Evolutionary conservation across 2,329 filamentous ascomycete genomes (phyloP).

Genomic region (Penicillium hesseltinei): DNA sequence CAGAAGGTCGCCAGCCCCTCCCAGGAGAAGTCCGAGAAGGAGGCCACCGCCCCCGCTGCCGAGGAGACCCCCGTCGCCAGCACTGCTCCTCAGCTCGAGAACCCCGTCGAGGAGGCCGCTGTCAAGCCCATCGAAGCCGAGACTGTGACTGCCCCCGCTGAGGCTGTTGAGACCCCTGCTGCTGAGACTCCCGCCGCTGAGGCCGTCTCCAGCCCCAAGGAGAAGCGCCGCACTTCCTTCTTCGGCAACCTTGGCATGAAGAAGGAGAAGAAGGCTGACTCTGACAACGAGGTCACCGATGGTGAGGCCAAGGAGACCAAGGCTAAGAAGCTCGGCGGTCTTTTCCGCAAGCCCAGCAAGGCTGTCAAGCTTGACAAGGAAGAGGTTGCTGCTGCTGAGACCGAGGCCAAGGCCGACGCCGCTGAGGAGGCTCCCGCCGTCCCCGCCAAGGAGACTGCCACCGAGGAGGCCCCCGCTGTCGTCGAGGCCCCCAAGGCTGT

Average conservation of each 20-base stretch:
- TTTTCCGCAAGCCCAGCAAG: slow-evolving; percentile 52
- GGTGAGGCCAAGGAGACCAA: slow-evolving; percentile 43
- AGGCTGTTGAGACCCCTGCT: slow-evolving; percentile 33
- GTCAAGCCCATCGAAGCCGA: slow-evolving; percentile 41
- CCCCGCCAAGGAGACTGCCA: slow-evolving; percentile 25
- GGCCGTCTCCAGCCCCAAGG: slow-evolving; percentile 40
- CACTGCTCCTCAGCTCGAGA: slow-evolving; percentile 50
- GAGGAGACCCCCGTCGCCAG: slow-evolving; percentile 48
- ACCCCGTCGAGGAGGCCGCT: slow-evolving; percentile 41
- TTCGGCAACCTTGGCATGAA: slow-evolving; percentile 54
- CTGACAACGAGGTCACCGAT: slow-evolving; percentile 49
- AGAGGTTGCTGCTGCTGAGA: slow-evolving; percentile 30
- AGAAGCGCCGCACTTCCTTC: slow-evolving; percentile 53
- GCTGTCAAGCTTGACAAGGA: slow-evolving; percentile 47
- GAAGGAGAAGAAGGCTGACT: slow-evolving; percentile 53
- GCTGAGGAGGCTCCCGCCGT: slow-evolving; percentile 25
- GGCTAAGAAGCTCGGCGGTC: slow-evolving; percentile 47
- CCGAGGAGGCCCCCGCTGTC: slow-evolving; percentile 20
- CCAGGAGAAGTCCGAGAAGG: slow-evolving; percentile 49
- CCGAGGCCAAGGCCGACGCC: slow-evolving; percentile 35
- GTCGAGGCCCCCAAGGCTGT: slow-evolving; percentile 23
- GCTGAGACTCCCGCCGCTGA: slow-evolving; percentile 32
- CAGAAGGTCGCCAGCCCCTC: slow-evolving; percentile 62
- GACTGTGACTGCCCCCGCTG: slow-evolving; percentile 46
- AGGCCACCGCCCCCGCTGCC: slow-evolving; percentile 47